A percentile compares a stretch with the other conserved stretches of the same genome.
phyloP scores from a whole-genome alignment of 192 early-diverging fungal species.

The Gamsiella multidivaricata region DNA sequence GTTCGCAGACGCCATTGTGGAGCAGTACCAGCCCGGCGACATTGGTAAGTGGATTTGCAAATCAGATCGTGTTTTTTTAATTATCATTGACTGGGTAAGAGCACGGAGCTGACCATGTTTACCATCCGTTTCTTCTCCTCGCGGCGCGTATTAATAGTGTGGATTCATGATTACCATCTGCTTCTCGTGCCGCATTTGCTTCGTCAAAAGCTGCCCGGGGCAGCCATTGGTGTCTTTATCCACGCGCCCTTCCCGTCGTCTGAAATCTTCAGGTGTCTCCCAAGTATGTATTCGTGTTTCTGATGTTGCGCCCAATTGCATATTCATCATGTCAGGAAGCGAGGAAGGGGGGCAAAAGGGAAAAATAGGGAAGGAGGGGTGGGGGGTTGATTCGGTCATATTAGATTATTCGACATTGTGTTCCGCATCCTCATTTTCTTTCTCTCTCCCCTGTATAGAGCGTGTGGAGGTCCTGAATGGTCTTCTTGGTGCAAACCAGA shows the following conservation, averaged over 20 bases:
- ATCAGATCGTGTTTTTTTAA: not conserved
- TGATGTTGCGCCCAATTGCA: not conserved
- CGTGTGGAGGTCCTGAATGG: slow-evolving; percentile 88
- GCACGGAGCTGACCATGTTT: not conserved
- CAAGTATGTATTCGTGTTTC: slow-evolving; percentile 57
- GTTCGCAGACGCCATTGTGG: slow-evolving; percentile 78
- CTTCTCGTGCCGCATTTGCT: slow-evolving; percentile 92
- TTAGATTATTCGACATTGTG: not conserved
- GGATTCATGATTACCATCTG: slow-evolving; percentile 99
- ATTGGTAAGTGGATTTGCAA: slow-evolving; percentile 69
- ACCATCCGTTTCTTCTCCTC: slow-evolving; percentile 9
- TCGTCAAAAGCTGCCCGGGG: slow-evolving; percentile 80
- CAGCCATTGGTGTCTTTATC: slow-evolving; percentile 93
- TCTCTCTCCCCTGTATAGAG: slow-evolving; percentile 36
- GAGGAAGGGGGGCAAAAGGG: too few relatives aligned
- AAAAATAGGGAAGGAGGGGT: too few relatives aligned
- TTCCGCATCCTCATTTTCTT: not conserved
- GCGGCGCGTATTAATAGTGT: slow-evolving; percentile 63
- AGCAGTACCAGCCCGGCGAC: slow-evolving; percentile 81
- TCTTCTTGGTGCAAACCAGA: slow-evolving; percentile 90
- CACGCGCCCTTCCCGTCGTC: slow-evolving; percentile 97
- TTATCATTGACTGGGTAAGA: too few relatives aligned
- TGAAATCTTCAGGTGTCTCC: slow-evolving; percentile 95
- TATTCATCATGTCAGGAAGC: too few relatives aligned
- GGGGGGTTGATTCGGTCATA: too few relatives aligned